Evolutionary conservation across 768 basidiomycete genomes (phyloP), one percentile per base, ranked within the genome.

Genomic region (Phaeolepiota aurea): DNA sequence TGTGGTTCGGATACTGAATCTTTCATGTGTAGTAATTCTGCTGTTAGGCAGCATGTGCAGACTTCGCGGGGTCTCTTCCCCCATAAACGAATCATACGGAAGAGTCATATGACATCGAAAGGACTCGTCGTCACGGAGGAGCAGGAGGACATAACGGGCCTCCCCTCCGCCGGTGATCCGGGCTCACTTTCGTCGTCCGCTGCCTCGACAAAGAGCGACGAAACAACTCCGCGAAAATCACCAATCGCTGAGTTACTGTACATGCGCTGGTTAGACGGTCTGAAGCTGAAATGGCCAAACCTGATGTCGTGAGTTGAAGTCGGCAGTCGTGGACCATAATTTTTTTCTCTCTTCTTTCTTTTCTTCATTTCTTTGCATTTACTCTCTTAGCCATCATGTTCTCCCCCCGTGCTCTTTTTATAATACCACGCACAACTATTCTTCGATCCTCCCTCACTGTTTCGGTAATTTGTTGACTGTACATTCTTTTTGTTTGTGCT

Each of bases 231-330:
- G 3, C 74, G 77, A 47, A 85, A 82, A 57, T 92, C 89, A 41
- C 91, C 93, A 4, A 91, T 98, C 20, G 87, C 91, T 15, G 94
- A 98, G 57, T 72, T 98, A 48, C 66, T 98, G n/a, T 98, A 97
- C 58, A 82, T 93, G 74, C 79, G 94, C 37, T 98, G 94, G 93
- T 66, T 97, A 18, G 88, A 96, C 54, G 92, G 92, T 2, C 63
- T 96, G 40, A 83, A 79, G 61, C 67, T 92, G 54, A 92, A 89
- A 58, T 93, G 91, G 91, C 88, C 88, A 3, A 85, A 70, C 51
- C 69, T 87, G 37, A 62, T 68, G 50, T 72, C 65, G n/a, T n/a
- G n/a, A n/a, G n/a, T n/a, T n/a, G n/a, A n/a, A n/a, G n/a, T n/a
- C n/a, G n/a, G n/a, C n/a, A n/a, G n/a, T n/a, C n/a, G n/a, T n/a